Evolutionary conservation across 2,329 filamentous ascomycete genomes (phyloP), one percentile per base, ranked within the genome.

Genomic region (Pseudocercospora cruenta): DNA sequence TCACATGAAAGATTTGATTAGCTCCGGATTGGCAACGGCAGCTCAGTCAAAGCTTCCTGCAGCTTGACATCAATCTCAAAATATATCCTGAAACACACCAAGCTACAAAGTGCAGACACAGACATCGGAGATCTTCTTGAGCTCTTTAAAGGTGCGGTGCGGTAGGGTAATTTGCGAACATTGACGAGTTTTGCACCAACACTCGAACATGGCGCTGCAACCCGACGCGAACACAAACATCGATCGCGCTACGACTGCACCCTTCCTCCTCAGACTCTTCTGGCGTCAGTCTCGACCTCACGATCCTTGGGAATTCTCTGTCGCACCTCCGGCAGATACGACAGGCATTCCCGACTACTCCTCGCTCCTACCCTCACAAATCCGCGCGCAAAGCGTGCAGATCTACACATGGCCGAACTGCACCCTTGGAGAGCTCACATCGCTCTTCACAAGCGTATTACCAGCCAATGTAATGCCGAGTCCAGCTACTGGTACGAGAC

Each of bases 321-420:
- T 81, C 28, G 74, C 77, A 26, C 86, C 71, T 76, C 87, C 21
- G 72, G 82, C 63, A 76, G 72, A 77, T 51, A 70, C 73, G 2
- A 70, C 71, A 9, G 69, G 63, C 51, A 71, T 74, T 58, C 58
- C 65, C 62, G 75, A 77, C 68, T 77, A 76, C 67, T 82, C 64
- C 80, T 85, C 60, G 84, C 91, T 22, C 88, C 90, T 59, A 82
- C 89, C 7, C 87, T 91, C 76, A 24, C 60, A 60, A 26, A 71
- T 77, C 45, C 70, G 73, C n/a, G 68, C 73, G 36, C 68, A 76
- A 16, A 73, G 71, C 54, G 83, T 96, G 26, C 86, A 91, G 68
- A 89, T 97, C 73, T 94, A 97, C 83, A 94, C 93, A 64, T 96
- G 93, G 91, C 86, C 88, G 64, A 88, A 87, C 73, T 94, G 91